Conservation (phyloP, 192 early-diverging fungal genomes). For the Phlyctochytrium arcticum region DNA sequence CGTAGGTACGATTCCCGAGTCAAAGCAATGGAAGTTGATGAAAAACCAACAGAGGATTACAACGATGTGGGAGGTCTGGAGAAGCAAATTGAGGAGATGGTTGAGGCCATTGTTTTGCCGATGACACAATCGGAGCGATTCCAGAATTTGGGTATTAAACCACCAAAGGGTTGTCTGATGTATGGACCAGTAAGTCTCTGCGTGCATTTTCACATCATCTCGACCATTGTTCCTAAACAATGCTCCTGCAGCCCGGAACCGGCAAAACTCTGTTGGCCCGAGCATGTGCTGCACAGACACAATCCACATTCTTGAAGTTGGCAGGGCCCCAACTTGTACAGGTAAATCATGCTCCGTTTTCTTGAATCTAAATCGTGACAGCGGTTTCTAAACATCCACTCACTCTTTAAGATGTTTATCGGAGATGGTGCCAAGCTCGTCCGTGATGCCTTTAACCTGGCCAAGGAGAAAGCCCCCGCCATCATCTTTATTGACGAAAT, state of each 20-base stretch:
- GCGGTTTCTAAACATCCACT: too few species aligned
- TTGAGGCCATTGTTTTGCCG: conserved; percentile 96
- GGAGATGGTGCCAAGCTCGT: conserved; percentile 59
- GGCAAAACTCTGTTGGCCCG: conserved; percentile 96
- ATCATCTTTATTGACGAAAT: conserved; percentile 99
- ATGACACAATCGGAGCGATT: conserved; percentile 97
- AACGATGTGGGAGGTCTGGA: conserved; percentile 91
- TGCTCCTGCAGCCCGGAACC: conserved; percentile 68
- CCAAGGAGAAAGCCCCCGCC: conserved; percentile 97
- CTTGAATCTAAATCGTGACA: too few species aligned
- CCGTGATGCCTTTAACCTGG: conserved; percentile 92
- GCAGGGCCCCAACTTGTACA: conserved; percentile 96
- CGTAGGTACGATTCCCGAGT: conserved; percentile 90
- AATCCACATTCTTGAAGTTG: conserved; percentile 92
- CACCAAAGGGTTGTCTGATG: conserved; percentile 95
- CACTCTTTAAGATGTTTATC: conserved; percentile 45
- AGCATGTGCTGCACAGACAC: conserved; percentile 97
- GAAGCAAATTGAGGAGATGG: conserved; percentile 96
- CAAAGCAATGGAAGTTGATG: conserved; percentile 99
- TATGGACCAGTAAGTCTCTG: conserved; percentile 68
- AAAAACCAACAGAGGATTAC: conserved; percentile 97
- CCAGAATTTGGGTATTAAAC: conserved; percentile 90
- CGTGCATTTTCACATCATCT: too few species aligned
- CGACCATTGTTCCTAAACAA: background rate
- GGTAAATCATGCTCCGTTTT: too few species aligned